These are phyloP conservation scores for Podospora conica DNA, from an alignment of 495 filamentous ascomycete species.

Conservation along the genomic window DNA sequence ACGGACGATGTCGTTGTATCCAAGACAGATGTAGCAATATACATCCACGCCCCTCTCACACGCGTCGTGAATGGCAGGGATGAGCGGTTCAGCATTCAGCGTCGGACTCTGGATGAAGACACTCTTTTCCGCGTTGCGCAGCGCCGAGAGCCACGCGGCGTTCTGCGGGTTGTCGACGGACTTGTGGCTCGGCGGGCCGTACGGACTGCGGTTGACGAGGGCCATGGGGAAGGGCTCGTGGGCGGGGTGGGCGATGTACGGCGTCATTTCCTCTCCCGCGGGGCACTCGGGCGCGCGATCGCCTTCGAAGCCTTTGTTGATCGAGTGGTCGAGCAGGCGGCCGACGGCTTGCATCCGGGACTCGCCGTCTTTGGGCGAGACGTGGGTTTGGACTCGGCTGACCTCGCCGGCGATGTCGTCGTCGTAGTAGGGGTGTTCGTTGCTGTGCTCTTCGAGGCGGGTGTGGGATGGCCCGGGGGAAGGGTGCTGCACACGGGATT, in stretches of 20 bases:
- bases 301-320: slow-evolving; percentile 45
- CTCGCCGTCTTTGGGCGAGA: slow-evolving; percentile 46
- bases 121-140: slow-evolving; percentile 53
- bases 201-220: slow-evolving; percentile 60
- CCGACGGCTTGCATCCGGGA: slow-evolving; percentile 50
- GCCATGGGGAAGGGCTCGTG: slow-evolving; percentile 63
- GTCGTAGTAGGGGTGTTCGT: slow-evolving; percentile 59
- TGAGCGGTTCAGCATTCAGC: slow-evolving; percentile 63
- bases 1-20: slow-evolving; percentile 65
- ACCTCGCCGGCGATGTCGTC: slow-evolving; percentile 52
- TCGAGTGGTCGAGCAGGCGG: slow-evolving; percentile 58
- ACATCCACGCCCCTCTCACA: slow-evolving; percentile 61
- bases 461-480: slow-evolving; percentile 10
- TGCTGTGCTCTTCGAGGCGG: slow-evolving; percentile 49
- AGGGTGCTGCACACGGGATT: slow-evolving; percentile 22
- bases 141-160: slow-evolving; percentile 59
- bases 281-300: slow-evolving; percentile 46
- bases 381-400: slow-evolving; percentile 47
- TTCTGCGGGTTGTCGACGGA: slow-evolving; percentile 64
- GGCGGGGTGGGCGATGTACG: slow-evolving; percentile 50
- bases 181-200: slow-evolving; percentile 54
- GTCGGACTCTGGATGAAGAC: slow-evolving; percentile 74
- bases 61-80: slow-evolving; percentile 56
- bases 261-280: slow-evolving; percentile 51
- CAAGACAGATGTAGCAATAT: slow-evolving; percentile 63